Conservation (phyloP, 2,329 filamentous ascomycete species). For the Trichoderma sp. region DNA sequence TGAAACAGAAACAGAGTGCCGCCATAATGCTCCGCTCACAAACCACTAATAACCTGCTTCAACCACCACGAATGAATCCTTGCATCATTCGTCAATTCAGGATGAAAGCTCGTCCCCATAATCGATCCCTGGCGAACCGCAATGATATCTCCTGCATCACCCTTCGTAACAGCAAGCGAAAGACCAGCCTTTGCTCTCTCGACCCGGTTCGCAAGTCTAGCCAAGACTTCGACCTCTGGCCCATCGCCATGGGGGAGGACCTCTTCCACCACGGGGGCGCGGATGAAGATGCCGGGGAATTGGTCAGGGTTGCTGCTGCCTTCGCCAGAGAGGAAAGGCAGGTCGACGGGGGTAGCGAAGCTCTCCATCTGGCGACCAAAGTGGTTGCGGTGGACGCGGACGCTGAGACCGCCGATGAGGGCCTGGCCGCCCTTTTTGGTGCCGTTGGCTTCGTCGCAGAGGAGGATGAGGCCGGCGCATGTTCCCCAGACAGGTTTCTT, state of each 20-base stretch:
- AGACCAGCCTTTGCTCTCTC: constrained; percentile 38
- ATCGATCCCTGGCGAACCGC: constrained; percentile 89
- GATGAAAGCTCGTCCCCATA: constrained; percentile 93
- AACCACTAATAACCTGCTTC: constrained; percentile 50
- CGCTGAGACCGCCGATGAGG: constrained; percentile 85
- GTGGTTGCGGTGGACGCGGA: constrained; percentile 89
- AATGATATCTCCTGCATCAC: constrained; percentile 71
- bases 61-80: constrained; percentile 96
- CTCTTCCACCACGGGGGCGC: constrained; percentile 88
- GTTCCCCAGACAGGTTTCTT: constrained; percentile 92
- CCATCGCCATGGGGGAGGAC: constrained; percentile 46
- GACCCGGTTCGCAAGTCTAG: constrained; percentile 21
- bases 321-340: constrained; percentile 62
- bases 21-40: constrained; percentile 16
- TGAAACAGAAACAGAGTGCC: not conserved
- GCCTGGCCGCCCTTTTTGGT: constrained; percentile 91
- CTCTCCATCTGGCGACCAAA: constrained; percentile 92
- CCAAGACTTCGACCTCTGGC: constrained; percentile 39
- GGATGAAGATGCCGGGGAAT: constrained; percentile 87
- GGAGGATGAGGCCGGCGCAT: constrained; percentile 88
- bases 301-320: constrained; percentile 28
- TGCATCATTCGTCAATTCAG: constrained; percentile 82
- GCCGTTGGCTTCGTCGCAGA: constrained; percentile 82
- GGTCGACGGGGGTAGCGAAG: constrained; percentile 71
- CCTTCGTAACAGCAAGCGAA: constrained; percentile 37